phyloP scores from a whole-genome alignment of 352 stramenopile genomes.

The Phytophthora meadii region DNA sequence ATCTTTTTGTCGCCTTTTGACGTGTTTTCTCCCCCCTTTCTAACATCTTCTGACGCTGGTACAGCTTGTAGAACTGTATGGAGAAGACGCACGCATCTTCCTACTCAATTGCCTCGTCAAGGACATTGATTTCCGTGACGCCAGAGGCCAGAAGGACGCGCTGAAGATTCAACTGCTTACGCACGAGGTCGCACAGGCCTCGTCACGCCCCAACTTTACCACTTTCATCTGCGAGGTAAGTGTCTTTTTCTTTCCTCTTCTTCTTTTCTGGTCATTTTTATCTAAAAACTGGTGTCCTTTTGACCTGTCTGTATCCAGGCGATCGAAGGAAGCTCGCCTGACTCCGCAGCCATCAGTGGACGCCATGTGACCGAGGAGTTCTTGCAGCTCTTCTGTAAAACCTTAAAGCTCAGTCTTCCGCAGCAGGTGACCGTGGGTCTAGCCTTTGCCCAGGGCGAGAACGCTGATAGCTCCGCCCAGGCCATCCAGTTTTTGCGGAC shows the following conservation, averaged over 20 bases:
- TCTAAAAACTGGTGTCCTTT: background rate
- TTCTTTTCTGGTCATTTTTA: background rate
- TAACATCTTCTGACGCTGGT: background rate
- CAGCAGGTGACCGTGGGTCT: conserved; percentile 88
- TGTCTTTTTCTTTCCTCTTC: background rate
- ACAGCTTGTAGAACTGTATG: conserved; percentile 91
- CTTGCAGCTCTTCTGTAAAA: conserved; percentile 75
- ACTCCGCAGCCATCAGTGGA: conserved; percentile 35
- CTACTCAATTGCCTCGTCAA: conserved; percentile 92
- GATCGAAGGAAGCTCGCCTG: conserved; percentile 68
- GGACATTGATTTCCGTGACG: conserved; percentile 91
- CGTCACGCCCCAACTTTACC: conserved; percentile 90
- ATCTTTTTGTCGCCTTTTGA: conserved; percentile 18
- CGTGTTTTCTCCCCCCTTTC: background rate
- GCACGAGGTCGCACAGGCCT: conserved; percentile 91
- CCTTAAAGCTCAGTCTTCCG: conserved; percentile 85
- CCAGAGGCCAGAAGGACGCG: conserved; percentile 84
- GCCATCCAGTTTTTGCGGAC: conserved; percentile 80
- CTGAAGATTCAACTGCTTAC: conserved; percentile 91
- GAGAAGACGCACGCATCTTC: conserved; percentile 92
- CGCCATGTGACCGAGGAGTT: conserved; percentile 83
- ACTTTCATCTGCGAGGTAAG: conserved; percentile 88
- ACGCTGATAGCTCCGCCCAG: conserved; percentile 55
- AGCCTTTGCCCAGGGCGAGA: conserved; percentile 82
- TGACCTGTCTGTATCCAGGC: conserved; percentile 37